Conservation (phyloP, 2,329 filamentous ascomycete species). For the Phialemonium atrogriseum region DNA sequence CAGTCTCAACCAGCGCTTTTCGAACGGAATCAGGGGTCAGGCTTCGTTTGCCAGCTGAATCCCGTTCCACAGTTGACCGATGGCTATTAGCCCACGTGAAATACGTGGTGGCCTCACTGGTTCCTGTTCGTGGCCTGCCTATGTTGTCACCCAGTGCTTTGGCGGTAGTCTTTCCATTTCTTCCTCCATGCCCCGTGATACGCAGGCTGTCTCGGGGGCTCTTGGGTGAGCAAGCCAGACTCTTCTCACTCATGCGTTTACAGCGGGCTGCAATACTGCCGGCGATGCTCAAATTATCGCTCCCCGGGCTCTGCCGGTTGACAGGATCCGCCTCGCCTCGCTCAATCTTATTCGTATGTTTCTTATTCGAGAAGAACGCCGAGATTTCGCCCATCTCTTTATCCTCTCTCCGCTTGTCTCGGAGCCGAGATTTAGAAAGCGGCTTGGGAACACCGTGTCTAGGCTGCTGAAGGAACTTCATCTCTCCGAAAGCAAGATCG, state of each 20-base stretch:
- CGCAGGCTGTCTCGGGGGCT: too few species aligned
- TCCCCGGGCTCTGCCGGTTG: not conserved
- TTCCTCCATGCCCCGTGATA: too few species aligned
- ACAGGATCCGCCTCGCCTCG: not conserved
- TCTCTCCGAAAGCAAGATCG: conserved; percentile 1
- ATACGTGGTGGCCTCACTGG: not conserved
- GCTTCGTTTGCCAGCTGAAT: not conserved
- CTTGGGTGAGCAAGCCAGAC: too few species aligned
- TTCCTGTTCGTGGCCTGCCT: not conserved
- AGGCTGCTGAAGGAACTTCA: conserved; percentile 1
- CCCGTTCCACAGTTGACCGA: not conserved
- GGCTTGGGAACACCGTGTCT: not conserved
- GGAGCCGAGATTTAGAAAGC: not conserved
- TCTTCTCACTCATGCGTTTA: too few species aligned
- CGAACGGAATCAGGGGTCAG: not conserved
- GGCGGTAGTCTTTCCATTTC: not conserved
- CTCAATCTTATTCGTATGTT: not conserved
- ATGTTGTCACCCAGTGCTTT: too few species aligned
- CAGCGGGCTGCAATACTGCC: too few species aligned
- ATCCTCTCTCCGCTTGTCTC: not conserved
- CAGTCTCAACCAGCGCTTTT: not conserved
- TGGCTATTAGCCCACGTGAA: not conserved
- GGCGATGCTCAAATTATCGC: too few species aligned
- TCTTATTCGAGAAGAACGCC: not conserved
- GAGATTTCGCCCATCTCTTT: conserved; percentile 1